phyloP scores from a whole-genome alignment of 495 filamentous ascomycete genomes.

The Diplogelasinospora grovesii region DNA sequence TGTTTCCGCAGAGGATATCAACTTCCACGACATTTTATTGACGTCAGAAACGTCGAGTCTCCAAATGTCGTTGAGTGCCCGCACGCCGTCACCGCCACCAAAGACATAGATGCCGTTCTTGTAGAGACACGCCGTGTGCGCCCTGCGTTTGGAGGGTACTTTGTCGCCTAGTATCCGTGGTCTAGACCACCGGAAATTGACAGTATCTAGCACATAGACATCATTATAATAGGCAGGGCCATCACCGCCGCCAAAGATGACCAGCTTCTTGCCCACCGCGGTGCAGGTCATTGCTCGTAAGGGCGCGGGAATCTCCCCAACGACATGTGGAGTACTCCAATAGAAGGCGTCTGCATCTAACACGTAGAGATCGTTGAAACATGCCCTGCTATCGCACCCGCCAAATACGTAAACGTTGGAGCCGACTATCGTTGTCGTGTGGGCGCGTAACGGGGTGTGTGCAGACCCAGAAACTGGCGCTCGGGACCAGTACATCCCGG shows the following conservation, averaged over 20 bases:
- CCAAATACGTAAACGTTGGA: constrained; percentile 59
- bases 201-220: constrained; percentile 60
- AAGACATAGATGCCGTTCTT: constrained; percentile 63
- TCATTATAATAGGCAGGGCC: constrained; percentile 64
- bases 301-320: constrained; percentile 54
- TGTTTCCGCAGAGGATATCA: too few species aligned
- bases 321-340: constrained; percentile 52
- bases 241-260: constrained; percentile 60
- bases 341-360: constrained; percentile 60
- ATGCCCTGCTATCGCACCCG: constrained; percentile 56
- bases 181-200: constrained; percentile 53
- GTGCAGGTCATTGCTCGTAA: constrained; percentile 62
- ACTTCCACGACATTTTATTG: constrained; percentile 56
- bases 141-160: constrained; percentile 48
- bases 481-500: constrained; percentile 63
- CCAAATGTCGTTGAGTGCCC: constrained; percentile 62
- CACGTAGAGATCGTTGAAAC: constrained; percentile 61
- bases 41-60: constrained; percentile 56
- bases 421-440: constrained; percentile 55
- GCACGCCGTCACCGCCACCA: constrained; percentile 58
- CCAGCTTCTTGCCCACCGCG: constrained; percentile 57
- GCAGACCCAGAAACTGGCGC: constrained; percentile 50
- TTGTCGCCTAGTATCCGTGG: constrained; percentile 48
- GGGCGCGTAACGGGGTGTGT: constrained; percentile 52
- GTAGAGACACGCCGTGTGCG: constrained; percentile 60